phyloP scores from a whole-genome alignment of 768 basidiomycete genomes.

The Boletus pseudopeckii region DNA sequence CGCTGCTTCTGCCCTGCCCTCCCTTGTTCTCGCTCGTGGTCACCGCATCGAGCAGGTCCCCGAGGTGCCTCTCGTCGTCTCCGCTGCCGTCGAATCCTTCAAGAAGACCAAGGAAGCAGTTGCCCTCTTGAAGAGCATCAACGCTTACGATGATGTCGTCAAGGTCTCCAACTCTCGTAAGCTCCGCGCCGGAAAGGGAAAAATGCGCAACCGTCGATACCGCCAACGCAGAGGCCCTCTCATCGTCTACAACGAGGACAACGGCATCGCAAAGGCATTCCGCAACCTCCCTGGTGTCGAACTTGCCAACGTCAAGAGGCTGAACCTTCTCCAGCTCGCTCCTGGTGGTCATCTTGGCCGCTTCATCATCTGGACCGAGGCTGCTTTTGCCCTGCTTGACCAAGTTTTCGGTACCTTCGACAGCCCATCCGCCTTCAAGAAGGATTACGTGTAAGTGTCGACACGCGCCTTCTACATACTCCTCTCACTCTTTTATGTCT shows the following conservation, averaged over 20 bases:
- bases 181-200: slow-evolving; percentile 95
- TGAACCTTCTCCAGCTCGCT: slow-evolving; percentile 98
- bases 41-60: slow-evolving; percentile 97
- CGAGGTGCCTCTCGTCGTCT: slow-evolving; percentile 93
- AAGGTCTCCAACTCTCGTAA: slow-evolving; percentile 98
- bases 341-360: slow-evolving; percentile 99
- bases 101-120: slow-evolving; percentile 97
- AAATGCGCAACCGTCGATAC: slow-evolving; percentile 94
- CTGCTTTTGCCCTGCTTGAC: slow-evolving; percentile 89
- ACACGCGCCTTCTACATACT: background rate
- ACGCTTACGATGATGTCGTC: slow-evolving; percentile 88
- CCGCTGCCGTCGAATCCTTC: slow-evolving; percentile 76
- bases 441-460: slow-evolving; percentile 71
- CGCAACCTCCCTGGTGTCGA: slow-evolving; percentile 99
- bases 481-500: background rate
- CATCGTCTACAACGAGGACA: slow-evolving; percentile 95
- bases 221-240: slow-evolving; percentile 97
- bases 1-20: slow-evolving; percentile 92
- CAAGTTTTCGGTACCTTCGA: slow-evolving; percentile 95
- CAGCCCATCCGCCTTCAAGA: slow-evolving; percentile 81
- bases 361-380: slow-evolving; percentile 99
- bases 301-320: slow-evolving; percentile 85
- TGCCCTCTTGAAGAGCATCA: slow-evolving; percentile 82
- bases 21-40: slow-evolving; percentile 97
- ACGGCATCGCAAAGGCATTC: slow-evolving; percentile 97